A percentile compares a stretch with the other conserved stretches of the same genome.
Conservation (phyloP, 495 filamentous ascomycete genomes). For the Delitschia confertaspora region DNA sequence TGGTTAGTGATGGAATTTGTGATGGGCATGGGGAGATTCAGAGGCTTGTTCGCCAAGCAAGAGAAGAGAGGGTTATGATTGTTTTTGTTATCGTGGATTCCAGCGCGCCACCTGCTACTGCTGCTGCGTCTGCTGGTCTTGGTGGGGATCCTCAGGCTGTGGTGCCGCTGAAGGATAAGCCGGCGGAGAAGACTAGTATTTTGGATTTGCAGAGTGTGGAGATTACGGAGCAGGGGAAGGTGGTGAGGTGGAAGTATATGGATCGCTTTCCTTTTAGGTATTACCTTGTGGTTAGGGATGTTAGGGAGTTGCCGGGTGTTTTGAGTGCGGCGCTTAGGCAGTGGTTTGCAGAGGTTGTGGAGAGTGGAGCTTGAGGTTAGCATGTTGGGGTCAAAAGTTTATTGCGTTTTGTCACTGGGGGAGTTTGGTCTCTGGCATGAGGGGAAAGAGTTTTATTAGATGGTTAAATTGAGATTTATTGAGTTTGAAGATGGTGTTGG, state of each 20-base stretch:
- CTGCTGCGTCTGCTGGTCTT: constrained; percentile 13
- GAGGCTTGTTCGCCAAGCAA: constrained; percentile 71
- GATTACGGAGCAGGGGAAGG: constrained; percentile 54
- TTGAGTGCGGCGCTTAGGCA: constrained; percentile 81
- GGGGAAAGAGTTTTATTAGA: no score
- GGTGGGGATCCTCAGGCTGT: background rate
- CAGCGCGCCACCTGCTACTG: constrained; percentile 33
- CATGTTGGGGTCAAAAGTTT: background rate
- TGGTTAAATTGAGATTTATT: no score
- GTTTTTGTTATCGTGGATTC: constrained; percentile 95
- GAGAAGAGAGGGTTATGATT: constrained; percentile 93
- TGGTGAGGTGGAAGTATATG: constrained; percentile 74
- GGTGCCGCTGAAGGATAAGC: constrained; percentile 7
- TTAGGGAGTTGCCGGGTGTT: constrained; percentile 80
- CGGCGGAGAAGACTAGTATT: constrained; percentile 50
- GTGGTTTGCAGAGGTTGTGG: constrained; percentile 89
- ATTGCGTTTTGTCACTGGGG: no score
- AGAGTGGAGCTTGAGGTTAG: constrained; percentile 8
- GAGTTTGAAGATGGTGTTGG: no score
- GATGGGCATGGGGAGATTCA: constrained; percentile 79
- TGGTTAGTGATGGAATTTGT: constrained; percentile 88
- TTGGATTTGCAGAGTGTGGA: constrained; percentile 71
- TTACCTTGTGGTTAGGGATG: constrained; percentile 87
- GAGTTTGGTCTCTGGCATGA: no score
- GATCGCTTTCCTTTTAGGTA: constrained; percentile 95